Evolutionary conservation across 768 basidiomycete genomes (phyloP), one percentile per base, ranked within the genome.

Genomic region (Aureoboletus auriporus): DNA sequence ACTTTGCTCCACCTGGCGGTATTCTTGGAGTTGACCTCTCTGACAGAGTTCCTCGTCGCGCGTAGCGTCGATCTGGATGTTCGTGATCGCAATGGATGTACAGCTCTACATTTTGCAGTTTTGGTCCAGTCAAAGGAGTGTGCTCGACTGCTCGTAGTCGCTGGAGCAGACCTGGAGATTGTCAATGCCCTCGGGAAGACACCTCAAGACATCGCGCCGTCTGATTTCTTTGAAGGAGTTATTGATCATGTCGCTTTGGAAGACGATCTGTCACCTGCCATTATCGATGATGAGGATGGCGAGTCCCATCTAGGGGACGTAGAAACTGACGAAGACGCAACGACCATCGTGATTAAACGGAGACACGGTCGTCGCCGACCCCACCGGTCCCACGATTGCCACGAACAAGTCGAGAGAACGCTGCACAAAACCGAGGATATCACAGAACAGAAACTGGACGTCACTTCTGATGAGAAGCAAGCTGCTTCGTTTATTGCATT

Each of bases 51-150:
- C 69, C 74, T 99, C 48, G 69, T 95, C 48, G 68, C 72, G 5
- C 86, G 79, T 46, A 80, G 77, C 7, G 82, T 86, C 33, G 90
- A 93, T 61, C 55, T 93, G 45, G 92, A 98, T 62, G 77, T 76
- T 12, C 82, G 90, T 42, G 96, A 99, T 66, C 75, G 79, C 41
- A 95, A 93, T 65, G 95, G 95, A 12, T 91, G 78, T 63, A 98
- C 94, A 0, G 82, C 96, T 0, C 69, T 97, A 30, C 89, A 94
- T 68, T 87, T 94, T 59, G 89, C 93, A 14, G 85, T 82, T 0
- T 68, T 94, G 30, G 73, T 72, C 7, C 77, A 77, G 20, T 82
- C 86, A 12, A 70, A 72, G 45, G 73, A 77, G 10, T 93, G 89
- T 65, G 77, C 79, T 2, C 70, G 74, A 39, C 66, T 84, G 6